Base-by-base conservation (phyloP, 2,329 filamentous ascomycete genomes). In the Chrysosporium keratinophilum region DNA sequence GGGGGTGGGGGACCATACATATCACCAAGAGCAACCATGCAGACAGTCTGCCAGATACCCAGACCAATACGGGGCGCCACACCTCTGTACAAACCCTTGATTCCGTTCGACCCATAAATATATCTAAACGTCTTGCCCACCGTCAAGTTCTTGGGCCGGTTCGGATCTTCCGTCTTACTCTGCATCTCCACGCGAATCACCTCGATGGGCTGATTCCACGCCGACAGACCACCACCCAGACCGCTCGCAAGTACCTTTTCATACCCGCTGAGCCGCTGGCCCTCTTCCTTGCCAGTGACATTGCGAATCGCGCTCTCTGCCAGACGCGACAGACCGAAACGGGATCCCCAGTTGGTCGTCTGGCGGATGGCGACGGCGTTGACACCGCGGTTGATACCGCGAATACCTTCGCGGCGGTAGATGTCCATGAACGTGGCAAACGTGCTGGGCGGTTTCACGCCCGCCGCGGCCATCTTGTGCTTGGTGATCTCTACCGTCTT, bases 401-500 rank as follows among this genome's bases (percentile, higher is more conserved):
- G 79, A 69, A 98, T 88, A 66, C 93, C 93, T 73, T 98, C 93
- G 67, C 83, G 82, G 69, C 87, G 86, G 78, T 94, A 98, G 73
- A 98, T 98, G 68, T 87, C 84, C 84, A 91, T 93, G 74, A 98
- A 98, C 56, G 93, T 97, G 63, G 83, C 80, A 72, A 95, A 94
- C 61, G 93, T 97, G 65, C 88, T 83, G n/a, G 83, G 87, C 20
- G 88, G 87, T 76, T 88, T 88, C 61, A 84, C 82, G 63, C 93
- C 93, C 42, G 82, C 62, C 34, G 88, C 84, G 12, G 88, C 89
- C 67, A 93, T 78, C 81, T 97, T 97, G 79, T 93, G 86, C 77
- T 96, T 94, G 68, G 93, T 98, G 75, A 98, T 98, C 75, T 98
- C 93, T 62, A 97, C 93, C 60, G 93, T 98, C 84, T 98, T 98